A percentile compares a stretch with the other conserved stretches of the same genome.
Evolutionary conservation across 2,329 filamentous ascomycete genomes (phyloP).

Genomic region (Colletotrichum lupini): DNA sequence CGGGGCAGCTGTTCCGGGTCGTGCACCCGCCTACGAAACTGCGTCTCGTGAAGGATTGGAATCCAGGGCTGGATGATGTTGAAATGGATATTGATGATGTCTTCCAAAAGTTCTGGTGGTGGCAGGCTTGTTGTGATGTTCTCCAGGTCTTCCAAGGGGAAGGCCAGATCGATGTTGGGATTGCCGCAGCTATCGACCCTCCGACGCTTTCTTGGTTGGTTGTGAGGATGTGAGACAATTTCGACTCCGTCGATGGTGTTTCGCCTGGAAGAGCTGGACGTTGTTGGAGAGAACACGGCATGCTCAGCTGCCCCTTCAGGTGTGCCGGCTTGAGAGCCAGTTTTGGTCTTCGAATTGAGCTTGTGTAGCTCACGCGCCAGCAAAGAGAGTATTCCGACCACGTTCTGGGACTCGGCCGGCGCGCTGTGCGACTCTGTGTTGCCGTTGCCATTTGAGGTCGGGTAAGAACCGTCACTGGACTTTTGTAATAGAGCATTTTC

Average conservation of each 20-base stretch:
- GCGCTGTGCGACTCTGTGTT: neutral
- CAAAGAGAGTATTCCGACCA: constrained; percentile 36
- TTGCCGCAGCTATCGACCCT: constrained; percentile 40
- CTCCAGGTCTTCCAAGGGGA: constrained; percentile 38
- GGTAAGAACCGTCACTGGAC: neutral
- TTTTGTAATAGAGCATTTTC: constrained; percentile 33
- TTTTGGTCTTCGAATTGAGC: constrained; percentile 22
- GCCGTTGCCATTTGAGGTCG: neutral
- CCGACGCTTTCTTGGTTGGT: constrained; percentile 35
- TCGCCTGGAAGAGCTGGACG: constrained; percentile 22
- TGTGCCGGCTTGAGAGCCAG: neutral
- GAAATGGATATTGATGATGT: constrained; percentile 46
- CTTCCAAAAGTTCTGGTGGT: constrained; percentile 33
- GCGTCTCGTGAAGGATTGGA: constrained; percentile 48
- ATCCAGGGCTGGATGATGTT: constrained; percentile 53
- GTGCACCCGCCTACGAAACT: constrained; percentile 42
- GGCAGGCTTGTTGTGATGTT: constrained; percentile 41
- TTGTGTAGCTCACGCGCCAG: constrained; percentile 38
- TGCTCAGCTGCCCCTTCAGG: constrained; percentile 13
- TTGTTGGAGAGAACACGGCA: constrained; percentile 16
- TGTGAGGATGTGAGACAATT: constrained; percentile 21
- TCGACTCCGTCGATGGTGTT: constrained; percentile 10
- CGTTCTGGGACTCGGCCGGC: constrained; percentile 22
- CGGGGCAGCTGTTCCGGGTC: constrained; percentile 40
- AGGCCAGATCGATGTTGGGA: constrained; percentile 36